Conservation (phyloP, 257 asterid species). For the Vinca minor region DNA sequence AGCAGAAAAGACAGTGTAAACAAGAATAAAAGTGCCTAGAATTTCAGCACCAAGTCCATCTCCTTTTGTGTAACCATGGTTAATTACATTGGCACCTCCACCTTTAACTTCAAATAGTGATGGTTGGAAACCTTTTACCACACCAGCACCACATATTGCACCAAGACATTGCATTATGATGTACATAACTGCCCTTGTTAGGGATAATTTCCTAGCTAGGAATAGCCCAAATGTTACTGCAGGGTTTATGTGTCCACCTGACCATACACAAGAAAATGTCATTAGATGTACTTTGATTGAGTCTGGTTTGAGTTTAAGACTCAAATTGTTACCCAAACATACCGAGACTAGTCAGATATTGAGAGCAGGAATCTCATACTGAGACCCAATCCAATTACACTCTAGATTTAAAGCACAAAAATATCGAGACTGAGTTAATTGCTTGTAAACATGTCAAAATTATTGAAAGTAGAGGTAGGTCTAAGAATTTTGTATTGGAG, state of each 20-base stretch:
- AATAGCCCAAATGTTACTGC: constrained; percentile 79
- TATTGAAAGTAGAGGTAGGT: too few species aligned
- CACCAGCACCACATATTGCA: constrained; percentile 77
- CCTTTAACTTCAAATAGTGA: constrained; percentile 35
- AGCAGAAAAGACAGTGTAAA: constrained; percentile 76
- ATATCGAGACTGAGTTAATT: too few species aligned
- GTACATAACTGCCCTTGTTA: constrained; percentile 61
- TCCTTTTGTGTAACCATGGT: constrained; percentile 65
- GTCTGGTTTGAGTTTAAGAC: too few species aligned
- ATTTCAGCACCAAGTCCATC: constrained; percentile 80
- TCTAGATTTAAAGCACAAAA: too few species aligned
- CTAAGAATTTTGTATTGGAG: too few species aligned
- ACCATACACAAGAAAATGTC: background rate
- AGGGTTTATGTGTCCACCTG: constrained; percentile 87
- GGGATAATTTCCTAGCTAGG: constrained; percentile 66
- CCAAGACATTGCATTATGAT: constrained; percentile 77
- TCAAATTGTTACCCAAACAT: too few species aligned
- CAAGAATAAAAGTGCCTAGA: constrained; percentile 65
- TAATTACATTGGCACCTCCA: constrained; percentile 60
- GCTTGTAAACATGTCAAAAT: too few species aligned
- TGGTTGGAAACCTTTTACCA: constrained; percentile 68
- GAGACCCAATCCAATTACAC: too few species aligned
- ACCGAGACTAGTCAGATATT: too few species aligned
- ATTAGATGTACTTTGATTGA: background rate
- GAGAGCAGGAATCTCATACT: too few species aligned